Conservation (phyloP, 1,284 basidiomycete genomes). For the Rhodofomes roseus region DNA sequence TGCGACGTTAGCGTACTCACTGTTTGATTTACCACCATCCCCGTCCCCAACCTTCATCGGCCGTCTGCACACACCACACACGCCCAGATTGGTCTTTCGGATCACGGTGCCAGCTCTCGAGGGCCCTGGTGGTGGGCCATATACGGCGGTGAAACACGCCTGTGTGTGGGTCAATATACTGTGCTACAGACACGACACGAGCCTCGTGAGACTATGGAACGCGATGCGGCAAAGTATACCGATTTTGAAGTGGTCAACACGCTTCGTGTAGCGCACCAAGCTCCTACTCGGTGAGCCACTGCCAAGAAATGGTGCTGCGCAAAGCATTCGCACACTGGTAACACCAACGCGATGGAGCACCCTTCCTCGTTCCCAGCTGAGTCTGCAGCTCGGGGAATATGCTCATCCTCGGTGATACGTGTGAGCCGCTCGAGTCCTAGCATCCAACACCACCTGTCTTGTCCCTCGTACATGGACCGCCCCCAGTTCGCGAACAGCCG, state of each 20-base stretch:
- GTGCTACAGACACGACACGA: not conserved
- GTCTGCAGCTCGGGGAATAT: not conserved
- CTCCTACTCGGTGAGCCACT: not conserved
- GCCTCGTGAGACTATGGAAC: not conserved
- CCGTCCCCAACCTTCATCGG: conserved; percentile 92
- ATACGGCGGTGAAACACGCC: conserved; percentile 95
- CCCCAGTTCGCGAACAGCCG: not conserved
- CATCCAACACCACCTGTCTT: too few species aligned
- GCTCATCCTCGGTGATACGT: not conserved
- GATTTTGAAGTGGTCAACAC: not conserved
- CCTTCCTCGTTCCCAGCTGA: not conserved
- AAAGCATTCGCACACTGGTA: not conserved
- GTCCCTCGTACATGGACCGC: too few species aligned
- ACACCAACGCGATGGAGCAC: too few species aligned
- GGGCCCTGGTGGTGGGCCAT: conserved; percentile 79
- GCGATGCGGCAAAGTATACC: not conserved
- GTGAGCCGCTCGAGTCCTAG: not conserved
- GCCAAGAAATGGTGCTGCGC: not conserved
- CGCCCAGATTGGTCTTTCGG: conserved; percentile 79
- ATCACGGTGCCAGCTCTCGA: conserved; percentile 46
- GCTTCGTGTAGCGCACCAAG: not conserved
- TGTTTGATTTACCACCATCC: conserved; percentile 79
- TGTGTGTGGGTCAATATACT: conserved; percentile 27
- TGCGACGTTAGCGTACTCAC: conserved; percentile 45
- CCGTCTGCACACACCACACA: conserved; percentile 93